Conservation (phyloP, 2,329 filamentous ascomycete species). For the Plectosphaerella sp. region DNA sequence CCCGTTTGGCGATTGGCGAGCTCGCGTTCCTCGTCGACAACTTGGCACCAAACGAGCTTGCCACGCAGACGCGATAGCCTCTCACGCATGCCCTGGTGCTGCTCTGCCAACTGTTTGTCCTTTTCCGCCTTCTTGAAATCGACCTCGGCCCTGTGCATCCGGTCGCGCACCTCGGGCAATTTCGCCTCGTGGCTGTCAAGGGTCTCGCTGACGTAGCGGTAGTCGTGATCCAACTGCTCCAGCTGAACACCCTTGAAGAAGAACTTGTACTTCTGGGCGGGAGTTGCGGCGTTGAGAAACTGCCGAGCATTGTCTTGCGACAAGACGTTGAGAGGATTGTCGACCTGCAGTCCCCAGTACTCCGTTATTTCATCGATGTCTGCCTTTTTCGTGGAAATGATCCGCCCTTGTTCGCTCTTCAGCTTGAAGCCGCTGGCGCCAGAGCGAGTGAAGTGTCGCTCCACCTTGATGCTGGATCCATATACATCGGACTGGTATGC, state of each 20-base stretch:
- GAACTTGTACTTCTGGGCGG: conserved; percentile 89
- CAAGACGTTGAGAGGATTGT: conserved; percentile 93
- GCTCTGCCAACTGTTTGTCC: conserved; percentile 23
- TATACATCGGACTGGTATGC: conserved; percentile 81
- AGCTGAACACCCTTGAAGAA: conserved; percentile 94
- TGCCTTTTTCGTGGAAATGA: conserved; percentile 76
- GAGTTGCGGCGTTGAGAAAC: conserved; percentile 81
- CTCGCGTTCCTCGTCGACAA: conserved; percentile 66
- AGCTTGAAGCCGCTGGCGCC: conserved; percentile 83
- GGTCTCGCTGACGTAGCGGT: conserved; percentile 74
- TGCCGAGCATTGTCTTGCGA: conserved; percentile 94
- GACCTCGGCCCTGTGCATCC: conserved; percentile 58
- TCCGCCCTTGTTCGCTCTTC: conserved; percentile 65
- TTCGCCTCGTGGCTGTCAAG: conserved; percentile 68
- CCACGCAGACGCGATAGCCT: conserved; percentile 54
- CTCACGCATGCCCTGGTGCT: conserved; percentile 42
- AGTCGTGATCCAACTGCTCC: conserved; percentile 87
- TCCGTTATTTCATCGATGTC: conserved; percentile 93
- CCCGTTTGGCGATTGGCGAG: conserved; percentile 29
- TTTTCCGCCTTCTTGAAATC: conserved; percentile 28
- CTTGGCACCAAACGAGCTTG: conserved; percentile 84
- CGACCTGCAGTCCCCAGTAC: conserved; percentile 88
- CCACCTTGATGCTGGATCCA: conserved; percentile 82
- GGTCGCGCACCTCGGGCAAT: conserved; percentile 55
- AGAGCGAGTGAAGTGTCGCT: conserved; percentile 75